These are phyloP conservation scores for Pisolithus sp. DNA, from an alignment of 768 basidiomycete genomes.

Conservation along the genomic window DNA sequence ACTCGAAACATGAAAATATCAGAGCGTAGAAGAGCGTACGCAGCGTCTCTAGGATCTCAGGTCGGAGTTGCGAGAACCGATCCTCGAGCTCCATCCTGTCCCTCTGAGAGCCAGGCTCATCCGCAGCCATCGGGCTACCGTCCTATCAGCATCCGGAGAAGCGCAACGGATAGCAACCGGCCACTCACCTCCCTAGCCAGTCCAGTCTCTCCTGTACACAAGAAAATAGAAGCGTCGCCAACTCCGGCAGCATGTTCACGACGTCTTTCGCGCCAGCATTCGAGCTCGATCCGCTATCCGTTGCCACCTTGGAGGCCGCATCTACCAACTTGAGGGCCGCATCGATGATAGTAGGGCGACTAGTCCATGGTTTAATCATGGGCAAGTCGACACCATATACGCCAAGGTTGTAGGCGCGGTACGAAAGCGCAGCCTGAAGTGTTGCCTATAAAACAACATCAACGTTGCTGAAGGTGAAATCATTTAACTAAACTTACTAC, in stretches of 20 bases:
- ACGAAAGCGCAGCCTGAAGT: conserved; percentile 65
- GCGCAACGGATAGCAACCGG: not conserved
- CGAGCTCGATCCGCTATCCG: conserved; percentile 5
- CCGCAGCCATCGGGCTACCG: conserved; percentile 40
- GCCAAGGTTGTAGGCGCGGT: conserved; percentile 61
- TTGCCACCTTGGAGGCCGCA: conserved; percentile 37
- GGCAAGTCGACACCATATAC: conserved; percentile 75
- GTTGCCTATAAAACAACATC: conserved; percentile 45
- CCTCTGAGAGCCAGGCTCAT: conserved; percentile 43
- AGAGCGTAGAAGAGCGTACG: conserved; percentile 42
- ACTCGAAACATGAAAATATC: not conserved
- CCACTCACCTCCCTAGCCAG: conserved; percentile 55
- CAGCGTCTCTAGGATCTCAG: conserved; percentile 72
- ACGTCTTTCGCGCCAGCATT: conserved; percentile 29
- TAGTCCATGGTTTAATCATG: conserved; percentile 81
- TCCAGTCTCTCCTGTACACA: conserved; percentile 63
- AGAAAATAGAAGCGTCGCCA: conserved; percentile 57
- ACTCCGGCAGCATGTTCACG: conserved; percentile 52
- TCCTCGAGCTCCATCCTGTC: conserved; percentile 58
- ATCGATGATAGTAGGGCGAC: conserved; percentile 60
- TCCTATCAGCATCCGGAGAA: not conserved
- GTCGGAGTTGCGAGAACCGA: conserved; percentile 64
- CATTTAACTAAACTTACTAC: conserved; percentile 43
- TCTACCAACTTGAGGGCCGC: conserved; percentile 68
- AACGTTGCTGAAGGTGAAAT: not conserved